Base-by-base conservation (phyloP, 257 asterid genomes). In the Osmanthus fragrans region DNA sequence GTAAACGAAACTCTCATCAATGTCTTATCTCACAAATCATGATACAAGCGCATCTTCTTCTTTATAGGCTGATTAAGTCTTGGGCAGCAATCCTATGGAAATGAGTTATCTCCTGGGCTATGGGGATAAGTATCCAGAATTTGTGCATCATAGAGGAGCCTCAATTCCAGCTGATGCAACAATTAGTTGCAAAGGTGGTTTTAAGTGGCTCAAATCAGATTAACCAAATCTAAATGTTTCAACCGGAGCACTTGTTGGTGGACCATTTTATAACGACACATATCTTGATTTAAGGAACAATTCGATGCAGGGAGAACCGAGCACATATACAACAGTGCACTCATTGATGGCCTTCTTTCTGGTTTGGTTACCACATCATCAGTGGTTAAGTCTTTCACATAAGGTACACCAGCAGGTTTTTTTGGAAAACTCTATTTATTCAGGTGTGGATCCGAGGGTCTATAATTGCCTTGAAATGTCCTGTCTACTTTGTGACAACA, bases 121-220 rank as follows among this genome's bases (percentile, higher is more conserved):
- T 40, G 96, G 98, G 2, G 90, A 86, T 16, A 84, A 73, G 6
- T 95, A 91, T 77, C 99, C 8, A n/a, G 70, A 86, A 49, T 84
- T 66, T 42, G 96, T 93, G 25, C 99, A 95, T 79, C 99, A 94
- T 19, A 88, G 99, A 83, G 99, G 98, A 71, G 97, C 99, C 40
- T 92, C 98, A 0, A 90, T 94, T 54, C 98, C 96, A 1, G 63
- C 34, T 0, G 88, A 85, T 30, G 89, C 81, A n/a, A 68, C 68
- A 37, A 85, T 96, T 0, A 81, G 86, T 40, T 95, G 97, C 90
- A 89, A 89, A 84, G 94, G 88, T 2, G 99, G 99, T 27, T 94
- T 90, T 86, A 77, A 86, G 82, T 94, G 93, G 93, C 91, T 94
- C 1, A 85, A 85, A 1, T 91, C 97, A 0, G 77, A 79, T 0